phyloP scores from a whole-genome alignment of 768 basidiomycete genomes.

The Boletus vermiculosoides region DNA sequence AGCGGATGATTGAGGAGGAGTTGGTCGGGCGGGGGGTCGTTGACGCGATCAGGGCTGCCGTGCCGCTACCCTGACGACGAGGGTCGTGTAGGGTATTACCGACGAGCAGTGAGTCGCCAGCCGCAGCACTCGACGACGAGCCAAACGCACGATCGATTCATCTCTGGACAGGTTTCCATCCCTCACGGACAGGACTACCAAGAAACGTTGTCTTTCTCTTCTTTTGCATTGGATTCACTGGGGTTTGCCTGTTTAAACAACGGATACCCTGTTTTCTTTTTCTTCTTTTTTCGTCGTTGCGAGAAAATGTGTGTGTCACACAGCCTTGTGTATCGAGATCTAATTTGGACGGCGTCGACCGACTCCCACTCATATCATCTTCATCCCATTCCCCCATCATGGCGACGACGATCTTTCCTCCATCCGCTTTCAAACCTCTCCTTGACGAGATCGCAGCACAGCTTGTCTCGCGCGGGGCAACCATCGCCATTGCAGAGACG shows the following conservation, averaged over 20 bases:
- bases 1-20: constrained; percentile 11
- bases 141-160: background rate
- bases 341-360: background rate
- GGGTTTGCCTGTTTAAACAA: too few relatives aligned
- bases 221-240: too few relatives aligned
- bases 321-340: background rate
- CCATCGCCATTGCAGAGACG: background rate
- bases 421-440: background rate
- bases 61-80: constrained; percentile 9
- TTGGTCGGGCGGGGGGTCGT: constrained; percentile 15
- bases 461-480: background rate
- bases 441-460: background rate
- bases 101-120: constrained; percentile 1
- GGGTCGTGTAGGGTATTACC: too few relatives aligned
- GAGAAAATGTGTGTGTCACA: background rate
- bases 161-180: constrained; percentile 1
- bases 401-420: background rate
- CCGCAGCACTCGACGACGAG: background rate
- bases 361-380: background rate
- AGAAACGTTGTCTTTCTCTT: too few relatives aligned
- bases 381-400: background rate
- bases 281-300: background rate
- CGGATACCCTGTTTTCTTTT: too few relatives aligned
- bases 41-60: constrained; percentile 8
- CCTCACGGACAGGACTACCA: background rate